These are phyloP conservation scores for Yarrowia sp. DNA, from an alignment of 805 yeast genomes.

Conservation along the genomic window DNA sequence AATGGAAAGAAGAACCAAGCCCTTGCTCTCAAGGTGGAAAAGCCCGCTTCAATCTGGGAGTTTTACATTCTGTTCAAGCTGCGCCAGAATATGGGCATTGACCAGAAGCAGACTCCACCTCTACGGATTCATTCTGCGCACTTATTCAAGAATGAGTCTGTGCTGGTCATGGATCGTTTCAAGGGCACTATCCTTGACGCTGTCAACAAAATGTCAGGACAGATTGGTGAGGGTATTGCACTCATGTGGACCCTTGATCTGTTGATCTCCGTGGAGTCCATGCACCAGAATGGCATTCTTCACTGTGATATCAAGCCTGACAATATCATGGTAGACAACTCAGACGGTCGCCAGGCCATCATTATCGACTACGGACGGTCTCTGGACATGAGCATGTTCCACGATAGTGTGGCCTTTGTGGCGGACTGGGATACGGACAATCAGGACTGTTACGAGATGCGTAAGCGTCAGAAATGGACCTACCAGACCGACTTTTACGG, in stretches of 20 bases:
- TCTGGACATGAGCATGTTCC: constrained; percentile 69
- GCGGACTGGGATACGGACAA: constrained; percentile 67
- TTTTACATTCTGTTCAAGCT: constrained; percentile 71
- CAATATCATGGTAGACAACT: constrained; percentile 72
- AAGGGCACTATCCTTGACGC: constrained; percentile 80
- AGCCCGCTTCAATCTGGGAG: constrained; percentile 78
- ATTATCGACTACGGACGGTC: constrained; percentile 85
- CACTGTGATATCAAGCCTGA: constrained; percentile 90
- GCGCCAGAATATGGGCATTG: constrained; percentile 47
- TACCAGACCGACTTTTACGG: constrained; percentile 87
- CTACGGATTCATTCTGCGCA: constrained; percentile 55
- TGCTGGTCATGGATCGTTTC: constrained; percentile 63
- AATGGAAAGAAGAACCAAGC: constrained; percentile 58
- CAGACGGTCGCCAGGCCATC: constrained; percentile 53
- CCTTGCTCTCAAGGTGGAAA: constrained; percentile 74
- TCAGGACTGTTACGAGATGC: constrained; percentile 78
- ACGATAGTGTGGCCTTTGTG: constrained; percentile 59
- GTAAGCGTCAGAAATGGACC: constrained; percentile 67
- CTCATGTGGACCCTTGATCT: constrained; percentile 72
- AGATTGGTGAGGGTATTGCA: constrained; percentile 64
- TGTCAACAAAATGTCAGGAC: constrained; percentile 57
- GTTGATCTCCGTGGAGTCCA: constrained; percentile 60
- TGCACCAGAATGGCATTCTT: constrained; percentile 72
- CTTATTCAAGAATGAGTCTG: constrained; percentile 70
- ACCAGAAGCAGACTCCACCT: constrained; percentile 3